These are phyloP conservation scores for Xerophyta viscosa DNA, from an alignment of 106 monocot genomes.

Conservation along the genomic window DNA sequence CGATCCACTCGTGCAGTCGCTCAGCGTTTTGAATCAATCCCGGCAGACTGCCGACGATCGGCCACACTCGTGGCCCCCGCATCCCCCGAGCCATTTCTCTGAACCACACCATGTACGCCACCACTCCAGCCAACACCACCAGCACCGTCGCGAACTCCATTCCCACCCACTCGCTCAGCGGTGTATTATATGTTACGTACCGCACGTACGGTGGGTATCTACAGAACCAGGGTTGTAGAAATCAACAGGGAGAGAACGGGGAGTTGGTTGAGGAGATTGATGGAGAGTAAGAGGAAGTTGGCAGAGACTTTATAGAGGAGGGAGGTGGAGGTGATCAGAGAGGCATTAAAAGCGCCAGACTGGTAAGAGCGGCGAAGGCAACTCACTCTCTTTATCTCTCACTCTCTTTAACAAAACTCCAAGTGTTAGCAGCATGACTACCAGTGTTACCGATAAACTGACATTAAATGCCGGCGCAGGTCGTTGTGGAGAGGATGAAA, in stretches of 20 bases:
- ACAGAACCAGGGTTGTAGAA: too few relatives aligned
- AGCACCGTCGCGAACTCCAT: constrained; percentile 21
- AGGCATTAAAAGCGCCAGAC: constrained; percentile 23
- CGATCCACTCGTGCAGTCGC: constrained; percentile 89
- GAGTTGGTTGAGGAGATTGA: not conserved
- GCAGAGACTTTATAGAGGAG: constrained; percentile 21
- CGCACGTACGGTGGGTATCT: too few relatives aligned
- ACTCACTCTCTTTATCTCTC: too few relatives aligned
- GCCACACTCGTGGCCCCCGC: constrained; percentile 71
- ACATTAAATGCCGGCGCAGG: constrained; percentile 34
- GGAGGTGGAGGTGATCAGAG: too few relatives aligned
- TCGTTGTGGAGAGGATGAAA: constrained; percentile 17
- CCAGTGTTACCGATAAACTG: too few relatives aligned
- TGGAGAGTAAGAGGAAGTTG: not conserved
- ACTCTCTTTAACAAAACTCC: too few relatives aligned
- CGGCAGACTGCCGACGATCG: constrained; percentile 77
- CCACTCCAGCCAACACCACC: constrained; percentile 14
- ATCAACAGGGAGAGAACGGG: too few relatives aligned
- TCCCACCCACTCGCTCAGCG: too few relatives aligned
- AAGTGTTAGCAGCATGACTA: too few relatives aligned
- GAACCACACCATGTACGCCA: constrained; percentile 71
- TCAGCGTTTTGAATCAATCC: constrained; percentile 57
- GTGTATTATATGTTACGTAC: not conserved
- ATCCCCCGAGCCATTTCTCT: constrained; percentile 21
- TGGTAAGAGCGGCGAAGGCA: too few relatives aligned